phyloP scores from a whole-genome alignment of 495 filamentous ascomycete species.

The Penicillium lividum region DNA sequence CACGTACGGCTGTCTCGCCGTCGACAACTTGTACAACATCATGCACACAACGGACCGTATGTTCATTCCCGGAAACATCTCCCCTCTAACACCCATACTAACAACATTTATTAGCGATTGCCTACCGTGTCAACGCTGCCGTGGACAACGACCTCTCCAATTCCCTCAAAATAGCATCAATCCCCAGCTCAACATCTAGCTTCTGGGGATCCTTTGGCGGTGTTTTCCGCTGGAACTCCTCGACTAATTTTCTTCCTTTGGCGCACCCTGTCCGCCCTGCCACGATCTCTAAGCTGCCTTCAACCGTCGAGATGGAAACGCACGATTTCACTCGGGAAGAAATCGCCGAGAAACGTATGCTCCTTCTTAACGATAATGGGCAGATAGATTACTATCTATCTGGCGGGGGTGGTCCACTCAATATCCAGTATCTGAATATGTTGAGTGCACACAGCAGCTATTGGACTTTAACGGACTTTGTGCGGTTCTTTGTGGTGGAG shows the following conservation, averaged over 20 bases:
- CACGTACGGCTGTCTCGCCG: constrained; percentile 84
- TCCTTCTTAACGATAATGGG: constrained; percentile 89
- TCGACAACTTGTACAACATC: constrained; percentile 97
- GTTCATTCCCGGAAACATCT: constrained; percentile 4
- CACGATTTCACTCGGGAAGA: constrained; percentile 94
- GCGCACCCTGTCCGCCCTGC: constrained; percentile 40
- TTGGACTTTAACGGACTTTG: constrained; percentile 83
- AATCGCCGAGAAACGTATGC: constrained; percentile 84
- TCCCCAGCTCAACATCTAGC: constrained; percentile 69
- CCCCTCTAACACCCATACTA: constrained; percentile 41
- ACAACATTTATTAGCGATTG: constrained; percentile 59
- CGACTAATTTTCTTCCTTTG: constrained; percentile 24
- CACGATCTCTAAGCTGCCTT: constrained; percentile 66
- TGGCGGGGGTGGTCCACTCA: constrained; percentile 77
- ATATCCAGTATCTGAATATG: constrained; percentile 97
- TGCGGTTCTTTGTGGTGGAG: constrained; percentile 83
- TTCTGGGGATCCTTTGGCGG: constrained; percentile 68
- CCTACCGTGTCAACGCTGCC: constrained; percentile 87
- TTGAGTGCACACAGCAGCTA: constrained; percentile 94
- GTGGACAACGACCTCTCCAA: constrained; percentile 79
- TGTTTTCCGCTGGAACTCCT: constrained; percentile 55
- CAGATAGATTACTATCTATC: constrained; percentile 88
- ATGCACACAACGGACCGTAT: constrained; percentile 64
- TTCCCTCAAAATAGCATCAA: constrained; percentile 71
- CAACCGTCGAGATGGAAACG: constrained; percentile 90